Evolutionary conservation across 2,329 filamentous ascomycete species (phyloP), one percentile per base, ranked within the genome.

Genomic region (Diplocarpon rosae): DNA sequence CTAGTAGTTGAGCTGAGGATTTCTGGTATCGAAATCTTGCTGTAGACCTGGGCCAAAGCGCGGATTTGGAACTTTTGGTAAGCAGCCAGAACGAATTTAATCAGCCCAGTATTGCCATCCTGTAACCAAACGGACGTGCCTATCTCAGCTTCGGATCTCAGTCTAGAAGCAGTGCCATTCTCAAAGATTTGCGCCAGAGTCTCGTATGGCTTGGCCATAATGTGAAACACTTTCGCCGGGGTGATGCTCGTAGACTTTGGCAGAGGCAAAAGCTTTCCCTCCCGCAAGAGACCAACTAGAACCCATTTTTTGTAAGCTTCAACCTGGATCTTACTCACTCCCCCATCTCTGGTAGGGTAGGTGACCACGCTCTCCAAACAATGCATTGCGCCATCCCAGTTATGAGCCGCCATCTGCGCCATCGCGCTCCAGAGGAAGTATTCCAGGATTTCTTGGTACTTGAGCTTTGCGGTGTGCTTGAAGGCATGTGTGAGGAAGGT

Each of bases 231-330:
- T 56, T 76, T 80, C 49, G 73, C 66, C 1, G 77, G 72, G 15
- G 65, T 62, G 1, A 62, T 48, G 39, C 72, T 70, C 7, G 75
- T 73, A 37, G 75, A 73, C 32, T 71, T 67, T 1, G 85, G 83
- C 9, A 77, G 59, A 0, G 63, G 54, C 1, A 68, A 66, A 4
- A 69, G 68, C 56, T 70, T 75, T 52, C 88, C 89, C 42, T 79
- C 68, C 6, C 76, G 70, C 14, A 98, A 67, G 43, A 95, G 70
- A 42, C 79, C 78, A 9, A 88, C 73, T 13, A 98, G 67, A 8
- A 93, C 61, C 84, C 87, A 95, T 64, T 90, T 93, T 66, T 90
- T 93, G 69, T 94, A 90, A 5, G 86, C 85, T 53, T 95, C 87
- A 3, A 84, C 70, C 83, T 92, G 92, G 40, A 93, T 72, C 60